Evolutionary conservation across 331 rosid genomes (phyloP).

Genomic region (Pyracantha coccinea): DNA sequence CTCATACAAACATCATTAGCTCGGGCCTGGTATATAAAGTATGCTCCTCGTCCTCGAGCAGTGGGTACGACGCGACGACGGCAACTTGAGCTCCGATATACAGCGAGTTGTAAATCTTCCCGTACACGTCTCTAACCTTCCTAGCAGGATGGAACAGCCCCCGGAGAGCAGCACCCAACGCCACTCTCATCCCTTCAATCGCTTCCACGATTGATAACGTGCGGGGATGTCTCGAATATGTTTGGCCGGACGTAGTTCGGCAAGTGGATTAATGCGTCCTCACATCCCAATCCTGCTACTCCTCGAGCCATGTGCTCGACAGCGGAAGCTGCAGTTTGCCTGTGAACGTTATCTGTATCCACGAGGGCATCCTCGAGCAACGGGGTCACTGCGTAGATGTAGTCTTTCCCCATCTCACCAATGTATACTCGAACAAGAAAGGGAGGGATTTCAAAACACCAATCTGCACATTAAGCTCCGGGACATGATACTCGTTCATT

Average conservation of each 20-base stretch:
- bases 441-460: slow-evolving; percentile 94
- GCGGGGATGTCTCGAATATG: slow-evolving; percentile 91
- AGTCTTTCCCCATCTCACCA: slow-evolving; percentile 99
- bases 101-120: slow-evolving; percentile 87
- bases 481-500: slow-evolving; percentile 96
- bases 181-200: slow-evolving; percentile 93
- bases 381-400: slow-evolving; percentile 92
- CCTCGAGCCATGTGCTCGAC: slow-evolving; percentile 99
- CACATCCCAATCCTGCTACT: slow-evolving; percentile 97
- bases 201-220: slow-evolving; percentile 94
- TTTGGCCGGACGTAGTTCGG: slow-evolving; percentile 90
- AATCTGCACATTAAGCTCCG: slow-evolving; percentile 91
- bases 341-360: slow-evolving; percentile 92
- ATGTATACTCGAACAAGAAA: slow-evolving; percentile 92
- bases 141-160: slow-evolving; percentile 97
- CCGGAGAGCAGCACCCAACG: slow-evolving; percentile 84
- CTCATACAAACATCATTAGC: slow-evolving; percentile 63
- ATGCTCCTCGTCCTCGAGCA: slow-evolving; percentile 75
- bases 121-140: slow-evolving; percentile 96
- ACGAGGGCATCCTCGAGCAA: slow-evolving; percentile 93
- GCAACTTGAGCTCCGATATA: slow-evolving; percentile 99
- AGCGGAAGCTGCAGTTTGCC: slow-evolving; percentile 98
- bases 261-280: slow-evolving; percentile 74
- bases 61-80: slow-evolving; percentile 84
- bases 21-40: slow-evolving; percentile 76